Evolutionary conservation across 208 protist genomes (phyloP), one percentile per base, ranked within the genome.

Genomic region (Balamuthia mandrillaris): DNA sequence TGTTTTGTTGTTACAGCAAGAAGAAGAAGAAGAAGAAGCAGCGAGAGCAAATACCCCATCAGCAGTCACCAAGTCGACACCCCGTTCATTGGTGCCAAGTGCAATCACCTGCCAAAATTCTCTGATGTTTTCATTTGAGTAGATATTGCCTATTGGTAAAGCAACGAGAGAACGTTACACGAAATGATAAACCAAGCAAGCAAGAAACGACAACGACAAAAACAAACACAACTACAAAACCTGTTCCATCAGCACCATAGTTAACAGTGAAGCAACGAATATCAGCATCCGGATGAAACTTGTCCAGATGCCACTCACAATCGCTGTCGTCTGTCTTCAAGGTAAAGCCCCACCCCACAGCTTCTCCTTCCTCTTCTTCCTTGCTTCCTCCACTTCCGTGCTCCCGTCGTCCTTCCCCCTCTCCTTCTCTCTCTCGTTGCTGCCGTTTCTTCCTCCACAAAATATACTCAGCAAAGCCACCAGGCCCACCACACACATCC

Each of bases 381-480:
- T n/a, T n/a, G n/a, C n/a, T n/a, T n/a, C n/a, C n/a, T n/a, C n/a
- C n/a, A n/a, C n/a, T n/a, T n/a, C n/a, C n/a, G n/a, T n/a, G n/a
- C n/a, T n/a, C n/a, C n/a, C n/a, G n/a, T n/a, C n/a, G n/a, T n/a
- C n/a, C n/a, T n/a, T n/a, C n/a, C n/a, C n/a, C n/a, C n/a, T n/a
- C n/a, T n/a, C n/a, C n/a, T n/a, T n/a, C n/a, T n/a, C n/a, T n/a
- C n/a, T n/a, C n/a, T n/a, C n/a, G n/a, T n/a, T n/a, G n/a, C n/a
- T n/a, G n/a, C 31, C 56, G 52, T 27, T 58, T 91, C 35, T 39
- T 60, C 1, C 86, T 66, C 91, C 91, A 95, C 18, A 88, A 52
- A 16, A 93, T 51, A 84, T 95, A 95, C 70, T 95, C 92, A 24
- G 86, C 88, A 54, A 94, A 94, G 29, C 91, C 92, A 39, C 92